phyloP scores from a whole-genome alignment of 2,329 filamentous ascomycete species.

The Aspergillus pseudoterreus region DNA sequence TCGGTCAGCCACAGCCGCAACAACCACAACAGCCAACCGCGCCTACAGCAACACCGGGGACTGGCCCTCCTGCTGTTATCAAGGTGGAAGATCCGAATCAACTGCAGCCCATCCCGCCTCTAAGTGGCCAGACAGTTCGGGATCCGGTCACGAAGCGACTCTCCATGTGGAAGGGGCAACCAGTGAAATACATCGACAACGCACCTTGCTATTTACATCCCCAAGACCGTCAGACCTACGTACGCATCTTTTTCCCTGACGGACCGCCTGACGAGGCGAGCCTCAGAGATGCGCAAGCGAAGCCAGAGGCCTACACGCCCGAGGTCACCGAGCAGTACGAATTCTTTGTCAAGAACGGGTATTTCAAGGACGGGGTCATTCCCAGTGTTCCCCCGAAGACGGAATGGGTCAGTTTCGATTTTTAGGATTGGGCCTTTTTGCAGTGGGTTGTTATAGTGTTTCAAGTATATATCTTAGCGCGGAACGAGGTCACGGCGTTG shows the following conservation, averaged over 20 bases:
- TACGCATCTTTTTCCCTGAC: conserved; percentile 69
- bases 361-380: conserved; percentile 67
- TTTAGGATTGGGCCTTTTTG: conserved; percentile 43
- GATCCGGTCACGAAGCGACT: conserved; percentile 41
- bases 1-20: conserved; percentile 5
- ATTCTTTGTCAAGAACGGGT: conserved; percentile 60
- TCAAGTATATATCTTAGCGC: not conserved
- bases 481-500: not conserved
- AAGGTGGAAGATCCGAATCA: conserved; percentile 24
- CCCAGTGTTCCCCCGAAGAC: conserved; percentile 73
- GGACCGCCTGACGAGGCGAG: conserved; percentile 57
- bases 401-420: conserved; percentile 72
- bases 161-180: conserved; percentile 60
- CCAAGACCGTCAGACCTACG: conserved; percentile 53
- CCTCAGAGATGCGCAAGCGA: conserved; percentile 50
- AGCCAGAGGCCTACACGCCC: conserved; percentile 48
- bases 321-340: conserved; percentile 60
- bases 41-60: conserved; percentile 11
- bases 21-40: conserved; percentile 7
- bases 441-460: not conserved
- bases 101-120: conserved; percentile 33
- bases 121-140: conserved; percentile 35
- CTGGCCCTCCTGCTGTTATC: conserved; percentile 26
- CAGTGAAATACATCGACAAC: conserved; percentile 56
- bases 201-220: conserved; percentile 51